Percentiles rank a stretch among this genome's conserved stretches.
phyloP scores from a whole-genome alignment of 75 land plant genomes.

The Pinus taeda region DNA sequence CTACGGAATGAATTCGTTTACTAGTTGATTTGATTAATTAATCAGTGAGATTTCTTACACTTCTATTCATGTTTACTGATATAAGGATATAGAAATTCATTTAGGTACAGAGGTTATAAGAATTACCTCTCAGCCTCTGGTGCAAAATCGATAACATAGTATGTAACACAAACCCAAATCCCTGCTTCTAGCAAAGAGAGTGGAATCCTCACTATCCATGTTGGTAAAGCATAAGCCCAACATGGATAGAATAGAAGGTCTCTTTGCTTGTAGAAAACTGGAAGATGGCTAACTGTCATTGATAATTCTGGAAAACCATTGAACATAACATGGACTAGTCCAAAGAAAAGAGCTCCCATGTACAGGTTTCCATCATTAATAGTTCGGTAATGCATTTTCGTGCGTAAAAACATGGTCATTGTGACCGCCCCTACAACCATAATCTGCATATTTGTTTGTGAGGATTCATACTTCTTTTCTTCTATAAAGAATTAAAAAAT shows the following conservation, averaged over 20 bases:
- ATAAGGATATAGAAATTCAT: too few species aligned
- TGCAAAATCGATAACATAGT: slow-evolving; percentile 45
- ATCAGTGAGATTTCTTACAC: too few species aligned
- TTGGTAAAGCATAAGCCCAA: slow-evolving; percentile 46
- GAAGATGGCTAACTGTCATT: slow-evolving; percentile 29
- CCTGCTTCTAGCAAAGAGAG: slow-evolving; percentile 31
- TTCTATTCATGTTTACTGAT: too few species aligned
- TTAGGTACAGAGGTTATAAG: not conserved
- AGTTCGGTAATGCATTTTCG: slow-evolving; percentile 17
- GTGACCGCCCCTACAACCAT: slow-evolving; percentile 31
- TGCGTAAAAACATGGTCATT: slow-evolving; percentile 45
- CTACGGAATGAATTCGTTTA: too few species aligned
- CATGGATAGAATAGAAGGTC: slow-evolving; percentile 44
- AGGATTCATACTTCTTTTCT: slow-evolving; percentile 52
- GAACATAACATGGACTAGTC: slow-evolving; percentile 32
- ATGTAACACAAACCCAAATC: slow-evolving; percentile 37
- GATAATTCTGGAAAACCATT: slow-evolving; percentile 45
- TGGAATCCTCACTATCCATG: slow-evolving; percentile 27
- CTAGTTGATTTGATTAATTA: too few species aligned
- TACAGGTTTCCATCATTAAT: slow-evolving; percentile 26
- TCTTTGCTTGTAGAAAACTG: slow-evolving; percentile 54
- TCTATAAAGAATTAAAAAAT: slow-evolving; percentile 14
- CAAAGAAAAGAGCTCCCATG: slow-evolving; percentile 41
- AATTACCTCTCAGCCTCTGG: slow-evolving; percentile 38
- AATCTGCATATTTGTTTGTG: slow-evolving; percentile 48